Evolutionary conservation across 371 early-diverging fungal genomes (phyloP).

Genomic region (Syncephalastrum monosporum): DNA sequence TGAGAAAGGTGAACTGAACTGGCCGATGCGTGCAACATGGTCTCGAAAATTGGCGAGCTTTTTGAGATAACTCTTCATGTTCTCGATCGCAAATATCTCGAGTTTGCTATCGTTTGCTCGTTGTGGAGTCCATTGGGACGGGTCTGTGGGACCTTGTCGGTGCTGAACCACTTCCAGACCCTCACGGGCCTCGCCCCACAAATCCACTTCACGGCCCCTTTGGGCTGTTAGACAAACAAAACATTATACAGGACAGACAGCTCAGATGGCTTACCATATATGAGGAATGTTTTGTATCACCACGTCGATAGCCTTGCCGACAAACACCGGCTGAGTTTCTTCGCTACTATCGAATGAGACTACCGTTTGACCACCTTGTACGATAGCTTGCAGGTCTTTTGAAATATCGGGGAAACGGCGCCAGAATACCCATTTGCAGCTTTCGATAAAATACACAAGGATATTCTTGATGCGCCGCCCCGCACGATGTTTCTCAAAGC

Average conservation of each 20-base stretch:
- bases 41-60: conserved; percentile 33
- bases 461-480: conserved; percentile 53
- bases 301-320: conserved; percentile 29
- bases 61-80: conserved; percentile 35
- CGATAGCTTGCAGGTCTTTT: conserved; percentile 45
- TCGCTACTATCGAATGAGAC: background rate
- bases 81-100: conserved; percentile 32
- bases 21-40: conserved; percentile 38
- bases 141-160: conserved; percentile 28
- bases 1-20: conserved; percentile 21
- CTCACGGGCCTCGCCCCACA: conserved; percentile 40
- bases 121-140: conserved; percentile 30
- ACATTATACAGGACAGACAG: background rate
- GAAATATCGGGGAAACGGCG: conserved; percentile 55
- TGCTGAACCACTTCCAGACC: conserved; percentile 27
- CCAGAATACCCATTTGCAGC: conserved; percentile 60
- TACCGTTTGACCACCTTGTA: conserved; percentile 16
- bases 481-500: conserved; percentile 60
- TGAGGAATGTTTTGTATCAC: conserved; percentile 48
- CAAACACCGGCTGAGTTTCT: background rate
- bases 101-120: conserved; percentile 38
- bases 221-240: too few species aligned
- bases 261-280: conserved; percentile 25
- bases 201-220: conserved; percentile 41
- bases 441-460: conserved; percentile 51